Evolutionary conservation across 2,329 filamentous ascomycete species (phyloP).

Genomic region (Phialophora macrospora): DNA sequence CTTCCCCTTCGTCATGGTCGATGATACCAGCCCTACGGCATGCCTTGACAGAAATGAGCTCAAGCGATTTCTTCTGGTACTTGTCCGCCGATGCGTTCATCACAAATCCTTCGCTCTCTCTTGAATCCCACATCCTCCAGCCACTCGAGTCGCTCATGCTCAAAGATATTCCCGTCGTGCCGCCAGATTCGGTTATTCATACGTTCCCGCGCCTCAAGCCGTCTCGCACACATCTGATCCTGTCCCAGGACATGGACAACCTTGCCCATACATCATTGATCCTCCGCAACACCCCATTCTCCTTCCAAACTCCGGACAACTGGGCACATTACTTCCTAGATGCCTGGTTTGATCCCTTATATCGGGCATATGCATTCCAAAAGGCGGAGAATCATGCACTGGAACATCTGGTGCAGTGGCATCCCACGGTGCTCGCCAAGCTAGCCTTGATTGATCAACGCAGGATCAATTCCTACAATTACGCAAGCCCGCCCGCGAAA

Average conservation of each 20-base stretch:
- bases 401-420: slow-evolving; percentile 93
- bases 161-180: slow-evolving; percentile 82
- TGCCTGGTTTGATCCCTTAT: slow-evolving; percentile 94
- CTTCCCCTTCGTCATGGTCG: slow-evolving; percentile 57
- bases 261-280: slow-evolving; percentile 78
- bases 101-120: slow-evolving; percentile 74
- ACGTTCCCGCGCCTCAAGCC: slow-evolving; percentile 83
- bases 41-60: slow-evolving; percentile 78
- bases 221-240: slow-evolving; percentile 76
- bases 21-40: slow-evolving; percentile 86
- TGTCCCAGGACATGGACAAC: slow-evolving; percentile 84
- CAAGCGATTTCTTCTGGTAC: slow-evolving; percentile 82
- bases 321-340: slow-evolving; percentile 94
- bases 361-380: slow-evolving; percentile 92
- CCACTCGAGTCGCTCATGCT: slow-evolving; percentile 80
- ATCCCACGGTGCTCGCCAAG: slow-evolving; percentile 90
- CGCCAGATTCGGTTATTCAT: slow-evolving; percentile 95
- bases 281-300: slow-evolving; percentile 55
- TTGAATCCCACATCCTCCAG: slow-evolving; percentile 74
- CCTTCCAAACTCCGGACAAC: slow-evolving; percentile 59
- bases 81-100: slow-evolving; percentile 84
- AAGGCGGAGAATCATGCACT: slow-evolving; percentile 91
- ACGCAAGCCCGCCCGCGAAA: slow-evolving; percentile 38
- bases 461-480: slow-evolving; percentile 77
- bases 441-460: slow-evolving; percentile 88